These are phyloP conservation scores for Candida tibetensis DNA, from an alignment of 805 yeast genomes.

Conservation along the genomic window DNA sequence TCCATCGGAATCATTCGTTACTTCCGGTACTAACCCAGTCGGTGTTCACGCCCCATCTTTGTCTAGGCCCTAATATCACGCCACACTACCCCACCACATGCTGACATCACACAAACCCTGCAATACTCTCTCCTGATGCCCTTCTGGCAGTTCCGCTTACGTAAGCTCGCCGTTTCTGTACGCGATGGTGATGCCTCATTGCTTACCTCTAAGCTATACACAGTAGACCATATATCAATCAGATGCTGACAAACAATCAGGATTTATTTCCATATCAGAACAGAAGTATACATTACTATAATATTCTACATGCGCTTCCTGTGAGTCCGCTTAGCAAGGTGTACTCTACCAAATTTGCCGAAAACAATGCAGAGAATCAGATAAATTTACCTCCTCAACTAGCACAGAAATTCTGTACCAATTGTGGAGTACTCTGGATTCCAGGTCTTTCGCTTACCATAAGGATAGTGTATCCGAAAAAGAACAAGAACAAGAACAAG, in stretches of 20 bases:
- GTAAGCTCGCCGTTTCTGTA: too few relatives aligned
- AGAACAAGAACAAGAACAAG: conserved; percentile 1
- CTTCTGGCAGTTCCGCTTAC: too few relatives aligned
- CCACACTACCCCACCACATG: too few relatives aligned
- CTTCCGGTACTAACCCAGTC: too few relatives aligned
- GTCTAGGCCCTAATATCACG: too few relatives aligned
- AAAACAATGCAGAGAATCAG: conserved; percentile 20
- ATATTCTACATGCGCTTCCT: conserved; percentile 28
- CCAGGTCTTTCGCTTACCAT: conserved; percentile 33
- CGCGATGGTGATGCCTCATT: too few relatives aligned
- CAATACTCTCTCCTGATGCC: too few relatives aligned
- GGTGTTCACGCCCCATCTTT: too few relatives aligned
- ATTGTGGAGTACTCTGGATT: conserved; percentile 30
- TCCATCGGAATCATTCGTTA: conserved; percentile 2
- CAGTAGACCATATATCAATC: too few relatives aligned
- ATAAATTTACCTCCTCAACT: conserved; percentile 28
- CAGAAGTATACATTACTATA: conserved; percentile 28
- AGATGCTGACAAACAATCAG: not conserved
- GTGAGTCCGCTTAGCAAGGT: conserved; percentile 23
- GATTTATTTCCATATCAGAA: conserved; percentile 7
- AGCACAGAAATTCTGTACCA: conserved; percentile 25
- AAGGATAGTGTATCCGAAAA: conserved; percentile 19
- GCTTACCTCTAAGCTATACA: too few relatives aligned
- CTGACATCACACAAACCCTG: too few relatives aligned
- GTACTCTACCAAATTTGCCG: conserved; percentile 22